Conservation (phyloP, 2,329 filamentous ascomycete species). For the Colletotrichum shisoi region DNA sequence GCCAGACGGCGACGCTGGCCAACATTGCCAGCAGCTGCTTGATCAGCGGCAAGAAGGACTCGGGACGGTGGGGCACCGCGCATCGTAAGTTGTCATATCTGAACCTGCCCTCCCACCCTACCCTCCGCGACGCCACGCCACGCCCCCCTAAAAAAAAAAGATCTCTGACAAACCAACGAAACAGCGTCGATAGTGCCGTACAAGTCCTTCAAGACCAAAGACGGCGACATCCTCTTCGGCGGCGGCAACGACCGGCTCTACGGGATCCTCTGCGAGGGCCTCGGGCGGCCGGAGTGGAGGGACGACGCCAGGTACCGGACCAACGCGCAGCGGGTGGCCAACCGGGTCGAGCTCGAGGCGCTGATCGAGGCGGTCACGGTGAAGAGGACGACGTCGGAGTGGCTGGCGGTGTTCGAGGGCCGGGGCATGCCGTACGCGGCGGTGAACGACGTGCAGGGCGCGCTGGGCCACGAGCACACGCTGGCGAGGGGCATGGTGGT, state of each 20-base stretch:
- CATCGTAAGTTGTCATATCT: slow-evolving; percentile 71
- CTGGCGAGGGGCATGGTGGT: slow-evolving; percentile 87
- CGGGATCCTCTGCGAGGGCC: slow-evolving; percentile 67
- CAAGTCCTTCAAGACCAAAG: slow-evolving; percentile 78
- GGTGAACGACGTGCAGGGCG: slow-evolving; percentile 88
- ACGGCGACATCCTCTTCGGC: slow-evolving; percentile 74
- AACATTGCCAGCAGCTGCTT: slow-evolving; percentile 94
- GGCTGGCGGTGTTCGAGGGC: slow-evolving; percentile 87
- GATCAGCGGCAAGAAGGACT: slow-evolving; percentile 85
- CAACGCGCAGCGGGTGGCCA: slow-evolving; percentile 69
- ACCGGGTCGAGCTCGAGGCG: slow-evolving; percentile 79
- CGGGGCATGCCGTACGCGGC: slow-evolving; percentile 90
- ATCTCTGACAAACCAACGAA: no score
- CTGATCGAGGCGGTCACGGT: slow-evolving; percentile 79
- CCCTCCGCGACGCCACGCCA: no score
- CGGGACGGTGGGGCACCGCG: slow-evolving; percentile 92
- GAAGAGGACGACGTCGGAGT: slow-evolving; percentile 83
- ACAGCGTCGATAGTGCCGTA: slow-evolving; percentile 96
- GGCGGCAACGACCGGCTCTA: slow-evolving; percentile 78
- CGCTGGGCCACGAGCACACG: slow-evolving; percentile 86
- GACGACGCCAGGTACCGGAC: slow-evolving; percentile 65
- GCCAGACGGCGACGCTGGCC: slow-evolving; percentile 91
- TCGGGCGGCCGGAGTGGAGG: slow-evolving; percentile 68
- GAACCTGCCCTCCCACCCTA: neutral
- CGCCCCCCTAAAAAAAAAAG: no score